Evolutionary conservation across 2,329 filamentous ascomycete species (phyloP), one percentile per base, ranked within the genome.

Genomic region (Fusarium sp.): DNA sequence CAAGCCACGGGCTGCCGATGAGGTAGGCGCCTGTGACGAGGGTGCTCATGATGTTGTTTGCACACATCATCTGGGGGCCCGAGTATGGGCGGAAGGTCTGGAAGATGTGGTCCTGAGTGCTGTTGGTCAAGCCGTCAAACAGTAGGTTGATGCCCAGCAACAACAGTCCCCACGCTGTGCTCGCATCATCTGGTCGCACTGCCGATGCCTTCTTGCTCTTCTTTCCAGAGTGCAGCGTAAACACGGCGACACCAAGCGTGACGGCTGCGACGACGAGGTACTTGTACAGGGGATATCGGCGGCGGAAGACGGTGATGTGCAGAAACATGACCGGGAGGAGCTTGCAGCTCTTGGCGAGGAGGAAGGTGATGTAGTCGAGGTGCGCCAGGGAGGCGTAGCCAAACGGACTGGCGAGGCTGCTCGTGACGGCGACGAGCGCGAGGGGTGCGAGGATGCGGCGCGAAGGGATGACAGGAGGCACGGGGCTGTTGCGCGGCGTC

Each of bases 21-120:
- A 99, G 89, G 76, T 97, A 98, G 0, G 83, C 77, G 18, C 88
- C 86, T 4, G 95, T 98, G 60, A 98, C 85, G 48, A 90, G 77
- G 4, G 94, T 95, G 74, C 89, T 92, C 81, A 98, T 92, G 60
- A 97, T 84, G 79, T 98, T 99, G 82, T 98, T 94, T 40, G 95
- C 95, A 79, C 95, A 97, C 96, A 99, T 99, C 96, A 99, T 99
- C 87, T 99, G 96, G 64, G 95, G 94, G 10, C 96, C 96, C 3
- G 90, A 89, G 79, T 96, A 98, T 13, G 91, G 90, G 70, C 89
- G 90, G 82, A 94, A 97, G 7, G 89, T 86, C 69, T 83, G 82
- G 80, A 98, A 98, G 80, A 99, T 94, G 81, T 97, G 91, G 81
- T 99, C 96, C 85, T 99, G 96, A 3, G 95, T 97, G 57, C 92